Evolutionary conservation across 306 rosid species (phyloP).

Genomic region (Quercus agrifolia): DNA sequence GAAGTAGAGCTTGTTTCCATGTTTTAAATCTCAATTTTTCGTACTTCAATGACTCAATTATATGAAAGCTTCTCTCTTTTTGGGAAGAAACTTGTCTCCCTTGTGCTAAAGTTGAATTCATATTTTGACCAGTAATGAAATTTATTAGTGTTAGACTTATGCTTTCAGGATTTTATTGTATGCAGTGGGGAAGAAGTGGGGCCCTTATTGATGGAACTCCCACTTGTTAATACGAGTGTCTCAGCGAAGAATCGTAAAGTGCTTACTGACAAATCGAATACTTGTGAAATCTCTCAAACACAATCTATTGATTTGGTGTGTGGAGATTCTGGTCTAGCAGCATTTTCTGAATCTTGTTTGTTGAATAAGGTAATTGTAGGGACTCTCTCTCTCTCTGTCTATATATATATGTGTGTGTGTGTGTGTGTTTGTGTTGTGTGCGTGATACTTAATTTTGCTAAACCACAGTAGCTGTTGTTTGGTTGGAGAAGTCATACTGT

Average conservation of each 20-base stretch:
- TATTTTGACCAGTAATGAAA: not conserved
- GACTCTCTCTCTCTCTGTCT: not conserved
- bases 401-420: too few relatives aligned
- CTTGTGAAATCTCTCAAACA: conserved; percentile 26
- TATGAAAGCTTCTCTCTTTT: too few relatives aligned
- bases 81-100: not conserved
- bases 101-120: not conserved
- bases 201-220: conserved; percentile 52
- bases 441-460: too few relatives aligned
- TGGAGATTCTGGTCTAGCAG: conserved; percentile 32
- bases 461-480: too few relatives aligned
- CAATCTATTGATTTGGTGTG: conserved; percentile 17
- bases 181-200: conserved; percentile 81
- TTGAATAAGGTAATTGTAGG: conserved; percentile 44
- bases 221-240: conserved; percentile 26
- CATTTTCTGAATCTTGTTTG: conserved; percentile 34
- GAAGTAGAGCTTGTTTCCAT: too few relatives aligned
- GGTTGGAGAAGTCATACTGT: too few relatives aligned
- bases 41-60: too few relatives aligned
- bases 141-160: not conserved
- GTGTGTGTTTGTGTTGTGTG: too few relatives aligned
- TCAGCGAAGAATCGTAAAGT: conserved; percentile 25
- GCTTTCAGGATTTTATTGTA: conserved; percentile 9
- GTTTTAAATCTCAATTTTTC: too few relatives aligned
- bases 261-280: conserved; percentile 28